Base-by-base conservation (phyloP, 1,284 basidiomycete genomes). In the Ceratobasidium sp. region DNA sequence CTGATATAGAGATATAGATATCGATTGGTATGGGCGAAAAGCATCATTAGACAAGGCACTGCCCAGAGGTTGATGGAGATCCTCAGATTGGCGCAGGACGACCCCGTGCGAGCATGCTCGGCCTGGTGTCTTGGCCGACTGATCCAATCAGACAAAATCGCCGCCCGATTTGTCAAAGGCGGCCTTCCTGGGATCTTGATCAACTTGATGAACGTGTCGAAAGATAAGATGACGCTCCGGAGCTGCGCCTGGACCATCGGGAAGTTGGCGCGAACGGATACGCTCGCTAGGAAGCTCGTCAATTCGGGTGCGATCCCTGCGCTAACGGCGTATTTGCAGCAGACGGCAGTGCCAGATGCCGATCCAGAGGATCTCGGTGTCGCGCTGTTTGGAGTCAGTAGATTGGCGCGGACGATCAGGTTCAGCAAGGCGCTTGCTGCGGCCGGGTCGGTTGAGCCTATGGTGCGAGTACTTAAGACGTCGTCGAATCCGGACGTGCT, bases 1-100 rank as follows among this genome's bases (percentile, higher is more conserved):
- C 8, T 4, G 9, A 15, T 1, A 27, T 31, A n/a, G 29, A 19
- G 3, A 7, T n/a, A 1, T 69, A 77, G 76, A 15, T 71, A 75
- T 44, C 75, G 75, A n/a, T 50, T 75, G 19, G 53, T 77, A 44
- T 75, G 62, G 41, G 75, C 76, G 45, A 77, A 77, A 31, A 75
- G 66, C 29, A 76, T 77, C 22, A 64, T 77, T 54, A 76, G 76
- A 15, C 72, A 60, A 11, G 72, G 66, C 19, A 75, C 76, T n/a
- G 57, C 74, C 0, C 36, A 50, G 29, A 75, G 50, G 27, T 48
- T 77, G 15, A 62, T 75, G 67, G 76, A 77, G 47, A 74, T 77
- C 29, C 53, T 54, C 53, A 69, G 57, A 44, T 31, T 41, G 3
- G 66, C 66, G 36, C 51, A 54, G 9, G 66, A 44, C 1, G 66